A percentile compares a stretch with the other conserved stretches of the same genome.
Evolutionary conservation across 2,329 filamentous ascomycete species (phyloP).

Genomic region (Claviceps pazoutovae): DNA sequence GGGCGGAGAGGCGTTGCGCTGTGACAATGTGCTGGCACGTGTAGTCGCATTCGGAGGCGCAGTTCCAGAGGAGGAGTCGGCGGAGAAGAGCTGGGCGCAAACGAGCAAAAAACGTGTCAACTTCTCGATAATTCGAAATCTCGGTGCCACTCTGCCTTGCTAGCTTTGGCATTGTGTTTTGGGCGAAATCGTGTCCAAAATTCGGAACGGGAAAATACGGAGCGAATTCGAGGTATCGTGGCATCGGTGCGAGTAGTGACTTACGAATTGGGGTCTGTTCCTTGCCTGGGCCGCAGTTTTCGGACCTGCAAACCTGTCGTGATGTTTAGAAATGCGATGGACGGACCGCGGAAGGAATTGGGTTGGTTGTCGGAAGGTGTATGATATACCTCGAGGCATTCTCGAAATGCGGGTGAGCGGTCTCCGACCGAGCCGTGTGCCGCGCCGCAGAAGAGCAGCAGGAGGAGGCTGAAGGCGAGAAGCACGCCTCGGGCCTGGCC

Average conservation of each 20-base stretch:
- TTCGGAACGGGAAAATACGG: too few relatives aligned
- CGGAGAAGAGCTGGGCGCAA: slow-evolving; percentile 55
- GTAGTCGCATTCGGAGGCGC: slow-evolving; percentile 91
- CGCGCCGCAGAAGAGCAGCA: slow-evolving; percentile 27
- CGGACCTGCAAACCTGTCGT: slow-evolving; percentile 56
- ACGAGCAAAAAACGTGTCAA: not conserved
- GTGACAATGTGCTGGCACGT: slow-evolving; percentile 92
- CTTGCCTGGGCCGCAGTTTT: slow-evolving; percentile 61
- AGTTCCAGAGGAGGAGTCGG: slow-evolving; percentile 83
- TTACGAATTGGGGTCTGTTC: slow-evolving; percentile 53
- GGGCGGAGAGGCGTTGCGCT: slow-evolving; percentile 48
- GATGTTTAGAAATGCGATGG: not conserved
- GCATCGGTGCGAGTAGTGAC: slow-evolving; percentile 16
- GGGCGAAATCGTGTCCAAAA: too few relatives aligned
- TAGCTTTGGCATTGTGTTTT: too few relatives aligned
- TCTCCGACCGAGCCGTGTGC: slow-evolving; percentile 68
- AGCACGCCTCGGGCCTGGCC: slow-evolving; percentile 19
- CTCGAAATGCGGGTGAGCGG: slow-evolving; percentile 68
- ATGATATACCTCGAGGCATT: slow-evolving; percentile 61
- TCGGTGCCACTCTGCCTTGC: too few relatives aligned
- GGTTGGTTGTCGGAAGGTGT: not conserved
- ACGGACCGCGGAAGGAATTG: not conserved
- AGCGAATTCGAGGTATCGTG: too few relatives aligned
- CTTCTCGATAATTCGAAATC: too few relatives aligned
- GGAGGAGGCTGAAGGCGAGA: slow-evolving; percentile 20